Percentiles rank a stretch among this genome's conserved stretches.
These are phyloP conservation scores for Scortechinia acanthostroma DNA, from an alignment of 2,329 filamentous ascomycete species.

Conservation along the genomic window DNA sequence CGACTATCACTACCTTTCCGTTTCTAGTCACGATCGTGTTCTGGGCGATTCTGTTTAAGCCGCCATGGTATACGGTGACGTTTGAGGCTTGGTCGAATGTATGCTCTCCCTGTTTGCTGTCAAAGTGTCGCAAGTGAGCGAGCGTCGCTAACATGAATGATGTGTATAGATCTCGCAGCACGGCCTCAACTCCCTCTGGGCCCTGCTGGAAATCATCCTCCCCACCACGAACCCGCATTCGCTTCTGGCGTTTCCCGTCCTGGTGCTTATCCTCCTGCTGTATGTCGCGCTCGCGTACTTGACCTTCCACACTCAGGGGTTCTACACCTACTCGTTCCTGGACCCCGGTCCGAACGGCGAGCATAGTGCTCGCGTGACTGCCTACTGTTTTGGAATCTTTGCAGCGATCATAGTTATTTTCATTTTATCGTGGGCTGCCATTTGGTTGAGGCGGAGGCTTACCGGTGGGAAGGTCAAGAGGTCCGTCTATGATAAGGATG, in stretches of 20 bases:
- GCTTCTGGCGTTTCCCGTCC: not conserved
- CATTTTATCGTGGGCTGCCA: too few species aligned
- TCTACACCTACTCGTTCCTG: conserved; percentile 2
- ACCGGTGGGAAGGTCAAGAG: too few species aligned
- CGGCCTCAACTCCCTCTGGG: not conserved
- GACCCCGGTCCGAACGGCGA: not conserved
- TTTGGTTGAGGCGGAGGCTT: too few species aligned
- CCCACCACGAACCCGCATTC: not conserved
- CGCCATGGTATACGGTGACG: not conserved
- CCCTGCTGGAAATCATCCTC: not conserved
- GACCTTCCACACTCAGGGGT: not conserved
- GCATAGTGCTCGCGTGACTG: not conserved
- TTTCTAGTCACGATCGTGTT: not conserved
- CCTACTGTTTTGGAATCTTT: not conserved
- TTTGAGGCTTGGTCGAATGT: too few species aligned
- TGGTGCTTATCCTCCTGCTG: not conserved
- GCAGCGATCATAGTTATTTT: not conserved
- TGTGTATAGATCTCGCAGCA: not conserved
- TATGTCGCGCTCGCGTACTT: not conserved
- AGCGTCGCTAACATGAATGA: too few species aligned
- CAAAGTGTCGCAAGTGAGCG: too few species aligned
- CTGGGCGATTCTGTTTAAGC: not conserved
- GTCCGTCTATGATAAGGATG: too few species aligned
- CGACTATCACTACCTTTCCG: not conserved
- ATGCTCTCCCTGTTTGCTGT: too few species aligned